phyloP scores from a whole-genome alignment of 2,329 filamentous ascomycete species.

The Penicillium verrucosum region DNA sequence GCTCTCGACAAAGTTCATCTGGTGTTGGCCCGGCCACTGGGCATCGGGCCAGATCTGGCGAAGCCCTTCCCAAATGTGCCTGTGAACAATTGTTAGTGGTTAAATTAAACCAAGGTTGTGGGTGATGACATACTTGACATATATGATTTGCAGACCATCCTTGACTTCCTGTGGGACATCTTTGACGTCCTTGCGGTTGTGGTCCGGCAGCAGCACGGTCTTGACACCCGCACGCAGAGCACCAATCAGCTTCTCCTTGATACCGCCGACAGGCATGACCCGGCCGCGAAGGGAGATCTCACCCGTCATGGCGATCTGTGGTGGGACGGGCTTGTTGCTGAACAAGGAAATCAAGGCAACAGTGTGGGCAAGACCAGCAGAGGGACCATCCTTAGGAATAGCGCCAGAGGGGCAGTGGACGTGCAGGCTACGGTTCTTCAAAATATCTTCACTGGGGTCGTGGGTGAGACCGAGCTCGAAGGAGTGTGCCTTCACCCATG shows the following conservation, averaged over 20 bases:
- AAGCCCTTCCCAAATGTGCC: constrained; percentile 93
- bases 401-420: constrained; percentile 94
- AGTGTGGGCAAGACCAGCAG: constrained; percentile 87
- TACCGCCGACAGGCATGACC: constrained; percentile 91
- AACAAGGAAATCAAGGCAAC: constrained; percentile 91
- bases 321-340: constrained; percentile 77
- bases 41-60: constrained; percentile 87
- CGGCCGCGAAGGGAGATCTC: constrained; percentile 78
- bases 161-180: constrained; percentile 89
- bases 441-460: constrained; percentile 82
- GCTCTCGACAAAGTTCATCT: constrained; percentile 70
- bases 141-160: constrained; percentile 80
- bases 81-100: constrained; percentile 36
- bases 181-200: constrained; percentile 88
- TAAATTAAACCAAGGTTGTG: constrained; percentile 1
- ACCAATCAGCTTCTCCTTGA: constrained; percentile 98
- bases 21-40: constrained; percentile 73
- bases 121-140: constrained; percentile 67
- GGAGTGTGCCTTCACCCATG: constrained; percentile 95
- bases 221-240: constrained; percentile 90
- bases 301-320: constrained; percentile 91
- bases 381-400: constrained; percentile 85
- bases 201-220: constrained; percentile 80
- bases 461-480: constrained; percentile 82
- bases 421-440: constrained; percentile 91